Evolutionary conservation across 179 eudicot genomes (phyloP).

Genomic region (Beta lomatogona): DNA sequence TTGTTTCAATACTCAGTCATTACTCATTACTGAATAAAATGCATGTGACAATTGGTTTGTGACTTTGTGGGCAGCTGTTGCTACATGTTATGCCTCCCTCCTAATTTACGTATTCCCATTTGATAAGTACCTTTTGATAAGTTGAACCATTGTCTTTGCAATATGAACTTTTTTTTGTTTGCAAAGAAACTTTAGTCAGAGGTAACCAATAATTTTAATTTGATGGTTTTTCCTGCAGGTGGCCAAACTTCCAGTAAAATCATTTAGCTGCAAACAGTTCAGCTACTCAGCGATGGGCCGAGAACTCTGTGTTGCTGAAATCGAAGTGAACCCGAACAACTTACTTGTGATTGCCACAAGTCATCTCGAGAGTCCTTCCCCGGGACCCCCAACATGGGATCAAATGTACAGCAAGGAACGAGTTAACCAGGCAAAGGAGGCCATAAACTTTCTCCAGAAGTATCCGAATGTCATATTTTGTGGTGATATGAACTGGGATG

Average conservation of each 20-base stretch:
- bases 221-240: constrained; percentile 47
- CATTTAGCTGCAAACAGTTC: constrained; percentile 53
- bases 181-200: not conserved
- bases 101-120: not conserved
- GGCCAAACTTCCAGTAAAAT: constrained; percentile 69
- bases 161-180: not conserved
- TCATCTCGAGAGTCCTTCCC: constrained; percentile 94
- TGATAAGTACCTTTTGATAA: not conserved
- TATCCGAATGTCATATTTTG: constrained; percentile 67
- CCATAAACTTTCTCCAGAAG: constrained; percentile 46
- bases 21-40: not conserved
- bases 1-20: not conserved
- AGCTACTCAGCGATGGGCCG: constrained; percentile 63
- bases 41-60: not conserved
- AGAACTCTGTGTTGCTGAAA: constrained; percentile 63
- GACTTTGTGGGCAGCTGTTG: not conserved
- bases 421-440: constrained; percentile 72
- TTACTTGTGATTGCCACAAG: constrained; percentile 59
- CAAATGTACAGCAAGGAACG: constrained; percentile 92
- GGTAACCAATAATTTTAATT: not conserved
- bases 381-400: constrained; percentile 87
- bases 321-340: constrained; percentile 33
- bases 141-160: not conserved
- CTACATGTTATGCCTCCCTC: not conserved
- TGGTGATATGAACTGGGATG: constrained; percentile 98